These are phyloP conservation scores for Populus hybrid DNA, from an alignment of 441 rosid genomes.

Conservation along the genomic window DNA sequence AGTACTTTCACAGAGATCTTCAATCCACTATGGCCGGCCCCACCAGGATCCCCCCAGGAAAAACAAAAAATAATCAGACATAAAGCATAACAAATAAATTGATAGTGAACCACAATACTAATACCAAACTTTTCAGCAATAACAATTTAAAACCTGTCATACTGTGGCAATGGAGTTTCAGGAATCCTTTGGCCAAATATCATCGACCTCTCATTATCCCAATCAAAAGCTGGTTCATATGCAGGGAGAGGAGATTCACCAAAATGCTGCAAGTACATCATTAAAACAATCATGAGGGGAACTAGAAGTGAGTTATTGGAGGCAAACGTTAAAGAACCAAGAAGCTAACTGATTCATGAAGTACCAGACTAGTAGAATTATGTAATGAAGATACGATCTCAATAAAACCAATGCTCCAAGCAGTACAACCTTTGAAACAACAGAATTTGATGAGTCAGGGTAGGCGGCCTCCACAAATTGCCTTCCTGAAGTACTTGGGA, in stretches of 20 bases:
- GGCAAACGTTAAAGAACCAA: not conserved
- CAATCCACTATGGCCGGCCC: conserved; percentile 59
- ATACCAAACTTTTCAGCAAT: not conserved
- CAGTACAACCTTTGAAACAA: conserved; percentile 55
- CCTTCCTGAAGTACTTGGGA: conserved; percentile 83
- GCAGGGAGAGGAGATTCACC: conserved; percentile 96
- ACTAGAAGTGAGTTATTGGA: not conserved
- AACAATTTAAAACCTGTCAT: conserved; percentile 54
- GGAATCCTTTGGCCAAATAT: conserved; percentile 94
- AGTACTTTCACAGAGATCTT: conserved; percentile 86
- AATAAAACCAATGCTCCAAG: conserved; percentile 8
- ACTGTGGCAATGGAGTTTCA: conserved; percentile 62
- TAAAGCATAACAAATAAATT: not conserved
- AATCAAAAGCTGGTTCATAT: conserved; percentile 98
- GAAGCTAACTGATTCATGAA: not conserved
- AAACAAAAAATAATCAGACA: conserved; percentile 10
- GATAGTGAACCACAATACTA: not conserved
- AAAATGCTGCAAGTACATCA: conserved; percentile 63
- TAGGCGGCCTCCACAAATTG: conserved; percentile 42
- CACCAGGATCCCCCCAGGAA: conserved; percentile 11
- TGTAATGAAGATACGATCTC: conserved; percentile 1
- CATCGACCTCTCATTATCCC: conserved; percentile 96
- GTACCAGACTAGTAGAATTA: not conserved
- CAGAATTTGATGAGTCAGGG: conserved; percentile 24
- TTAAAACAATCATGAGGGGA: conserved; percentile 8